phyloP scores from a whole-genome alignment of 768 basidiomycete genomes.

The Tulasnella calospora region DNA sequence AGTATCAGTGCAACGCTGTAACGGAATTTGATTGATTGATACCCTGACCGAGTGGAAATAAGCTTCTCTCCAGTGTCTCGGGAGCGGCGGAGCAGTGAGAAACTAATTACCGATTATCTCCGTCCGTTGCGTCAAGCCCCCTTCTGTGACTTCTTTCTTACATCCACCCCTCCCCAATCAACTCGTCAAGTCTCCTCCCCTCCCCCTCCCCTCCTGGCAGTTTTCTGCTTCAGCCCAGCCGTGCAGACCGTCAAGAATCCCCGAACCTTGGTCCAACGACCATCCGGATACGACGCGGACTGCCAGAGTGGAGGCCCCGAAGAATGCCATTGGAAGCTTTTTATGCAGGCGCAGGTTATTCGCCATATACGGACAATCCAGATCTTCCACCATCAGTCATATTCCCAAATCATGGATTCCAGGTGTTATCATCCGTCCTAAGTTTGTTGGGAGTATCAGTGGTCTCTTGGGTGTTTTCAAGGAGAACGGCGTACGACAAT shows the following conservation, averaged over 20 bases:
- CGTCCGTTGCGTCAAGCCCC: not conserved
- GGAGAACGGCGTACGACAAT: conserved; percentile 37
- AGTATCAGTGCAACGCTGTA: not conserved
- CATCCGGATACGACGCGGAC: not conserved
- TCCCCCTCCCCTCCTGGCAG: not conserved
- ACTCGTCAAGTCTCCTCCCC: not conserved
- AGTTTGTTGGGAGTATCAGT: conserved; percentile 33
- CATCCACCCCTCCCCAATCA: not conserved
- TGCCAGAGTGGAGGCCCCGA: not conserved
- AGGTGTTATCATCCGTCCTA: not conserved
- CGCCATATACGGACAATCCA: conserved; percentile 19
- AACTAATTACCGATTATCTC: conserved; percentile 9
- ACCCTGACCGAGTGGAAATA: conserved; percentile 4
- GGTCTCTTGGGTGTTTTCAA: conserved; percentile 42
- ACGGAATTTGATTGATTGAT: conserved; percentile 3
- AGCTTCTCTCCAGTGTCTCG: not conserved
- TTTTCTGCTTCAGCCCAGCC: not conserved
- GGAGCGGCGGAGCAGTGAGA: not conserved
- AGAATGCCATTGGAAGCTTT: not conserved
- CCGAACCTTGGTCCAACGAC: not conserved
- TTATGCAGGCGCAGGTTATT: not conserved
- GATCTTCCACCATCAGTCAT: conserved; percentile 2
- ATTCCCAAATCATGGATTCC: conserved; percentile 20
- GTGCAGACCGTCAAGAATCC: not conserved
- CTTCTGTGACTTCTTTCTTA: not conserved